Conservation (phyloP, 331 rosid species). For the Spiraea crenata region DNA sequence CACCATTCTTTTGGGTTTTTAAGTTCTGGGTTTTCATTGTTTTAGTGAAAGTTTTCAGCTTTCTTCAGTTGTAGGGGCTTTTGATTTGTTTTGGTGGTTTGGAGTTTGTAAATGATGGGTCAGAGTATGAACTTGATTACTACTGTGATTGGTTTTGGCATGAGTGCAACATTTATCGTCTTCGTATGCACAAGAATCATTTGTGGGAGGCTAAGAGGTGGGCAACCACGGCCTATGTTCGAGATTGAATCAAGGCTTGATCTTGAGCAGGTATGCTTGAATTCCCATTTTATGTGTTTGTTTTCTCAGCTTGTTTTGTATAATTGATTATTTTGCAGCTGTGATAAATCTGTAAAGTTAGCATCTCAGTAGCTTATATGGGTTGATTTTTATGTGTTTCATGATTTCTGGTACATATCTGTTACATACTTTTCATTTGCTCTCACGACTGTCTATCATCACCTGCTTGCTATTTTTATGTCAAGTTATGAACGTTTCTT, state of each 20-base stretch:
- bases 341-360: constrained; percentile 4
- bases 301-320: not conserved
- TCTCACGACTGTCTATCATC: not conserved
- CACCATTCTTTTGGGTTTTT: constrained; percentile 15
- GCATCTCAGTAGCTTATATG: constrained; percentile 4
- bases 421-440: not conserved
- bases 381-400: not conserved
- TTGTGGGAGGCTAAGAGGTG: constrained; percentile 69
- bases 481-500: not conserved
- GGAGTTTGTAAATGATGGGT: constrained; percentile 38
- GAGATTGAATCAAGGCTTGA: constrained; percentile 66
- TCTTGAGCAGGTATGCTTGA: constrained; percentile 66
- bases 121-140: constrained; percentile 62
- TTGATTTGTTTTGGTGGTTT: constrained; percentile 1
- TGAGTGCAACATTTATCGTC: constrained; percentile 93
- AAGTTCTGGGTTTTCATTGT: constrained; percentile 25
- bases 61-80: constrained; percentile 20
- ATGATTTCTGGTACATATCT: too few relatives aligned
- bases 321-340: not conserved
- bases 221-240: constrained; percentile 46
- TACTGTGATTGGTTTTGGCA: constrained; percentile 81
- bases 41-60: constrained; percentile 12
- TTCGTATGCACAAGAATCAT: constrained; percentile 90
- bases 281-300: not conserved
- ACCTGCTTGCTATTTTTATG: not conserved